These are phyloP conservation scores for Curvularia sp. DNA, from an alignment of 2,329 filamentous ascomycete genomes.

Conservation along the genomic window DNA sequence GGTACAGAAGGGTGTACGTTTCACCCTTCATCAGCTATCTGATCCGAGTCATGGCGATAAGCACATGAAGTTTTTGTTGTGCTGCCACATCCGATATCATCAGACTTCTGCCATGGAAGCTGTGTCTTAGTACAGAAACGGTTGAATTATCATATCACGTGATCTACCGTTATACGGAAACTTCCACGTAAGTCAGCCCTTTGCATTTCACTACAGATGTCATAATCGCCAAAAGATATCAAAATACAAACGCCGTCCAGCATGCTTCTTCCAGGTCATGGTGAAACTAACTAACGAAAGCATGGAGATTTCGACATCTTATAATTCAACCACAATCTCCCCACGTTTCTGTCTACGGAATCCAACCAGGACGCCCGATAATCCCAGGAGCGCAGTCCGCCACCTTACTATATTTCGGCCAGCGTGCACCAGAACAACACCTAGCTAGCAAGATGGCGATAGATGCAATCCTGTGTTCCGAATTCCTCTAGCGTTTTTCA, in stretches of 20 bases:
- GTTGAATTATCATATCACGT: too few relatives aligned
- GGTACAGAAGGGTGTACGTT: background rate
- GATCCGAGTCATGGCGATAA: background rate
- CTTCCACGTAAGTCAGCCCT: background rate
- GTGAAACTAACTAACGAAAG: background rate
- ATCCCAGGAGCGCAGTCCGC: background rate
- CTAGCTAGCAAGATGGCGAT: background rate
- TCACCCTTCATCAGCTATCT: background rate
- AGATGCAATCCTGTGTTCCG: background rate
- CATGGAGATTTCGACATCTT: background rate
- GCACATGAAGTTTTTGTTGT: background rate
- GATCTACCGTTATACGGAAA: too few relatives aligned
- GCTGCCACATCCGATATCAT: background rate
- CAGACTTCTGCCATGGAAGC: background rate
- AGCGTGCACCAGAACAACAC: background rate
- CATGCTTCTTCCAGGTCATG: background rate
- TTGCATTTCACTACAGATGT: background rate
- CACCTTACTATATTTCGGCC: background rate
- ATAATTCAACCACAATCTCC: background rate
- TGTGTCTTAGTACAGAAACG: background rate
- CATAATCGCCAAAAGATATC: background rate
- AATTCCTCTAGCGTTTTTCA: background rate
- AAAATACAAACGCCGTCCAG: background rate
- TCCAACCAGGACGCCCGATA: background rate
- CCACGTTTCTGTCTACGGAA: background rate